Percentiles rank a stretch among this genome's conserved stretches.
Conservation (phyloP, 2,329 filamentous ascomycete genomes). For the Helotiales sp. region DNA sequence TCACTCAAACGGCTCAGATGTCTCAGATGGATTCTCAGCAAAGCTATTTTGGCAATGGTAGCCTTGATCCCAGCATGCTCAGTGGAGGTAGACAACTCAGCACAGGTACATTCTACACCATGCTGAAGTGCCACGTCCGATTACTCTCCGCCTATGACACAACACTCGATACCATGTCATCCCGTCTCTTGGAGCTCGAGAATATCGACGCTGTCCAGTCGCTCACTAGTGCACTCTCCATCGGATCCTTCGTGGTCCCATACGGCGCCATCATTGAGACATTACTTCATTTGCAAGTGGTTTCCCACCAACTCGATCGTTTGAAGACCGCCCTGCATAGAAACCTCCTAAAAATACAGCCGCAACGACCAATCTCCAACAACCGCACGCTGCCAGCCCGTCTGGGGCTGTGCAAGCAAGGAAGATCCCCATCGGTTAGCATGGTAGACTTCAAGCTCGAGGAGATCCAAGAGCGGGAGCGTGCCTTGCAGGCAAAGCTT, state of each 20-base stretch:
- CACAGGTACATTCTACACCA: conserved; percentile 13
- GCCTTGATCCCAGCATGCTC: conserved; percentile 7
- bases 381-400: conserved; percentile 2
- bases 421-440: conserved; percentile 4
- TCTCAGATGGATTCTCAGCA: conserved; percentile 4
- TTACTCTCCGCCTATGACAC: conserved; percentile 13
- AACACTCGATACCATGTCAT: conserved; percentile 13
- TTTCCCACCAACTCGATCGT: conserved; percentile 15
- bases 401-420: conserved; percentile 11
- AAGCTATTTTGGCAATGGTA: conserved; percentile 7
- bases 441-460: conserved; percentile 17
- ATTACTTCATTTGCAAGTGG: conserved; percentile 11
- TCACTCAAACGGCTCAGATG: background rate
- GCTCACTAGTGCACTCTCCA: conserved; percentile 9
- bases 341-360: conserved; percentile 10
- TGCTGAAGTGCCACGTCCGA: conserved; percentile 14
- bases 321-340: conserved; percentile 12
- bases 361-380: background rate
- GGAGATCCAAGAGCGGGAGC: conserved; percentile 12
- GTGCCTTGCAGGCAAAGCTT: conserved; percentile 10
- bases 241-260: conserved; percentile 11
- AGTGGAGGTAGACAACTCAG: conserved; percentile 1
- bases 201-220: conserved; percentile 5
- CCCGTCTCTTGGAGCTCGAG: conserved; percentile 11
- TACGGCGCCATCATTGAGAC: conserved; percentile 15